Percentiles rank a stretch among this genome's conserved stretches.
Conservation (phyloP, 179 eudicot genomes). For the Spergularia azorica region DNA sequence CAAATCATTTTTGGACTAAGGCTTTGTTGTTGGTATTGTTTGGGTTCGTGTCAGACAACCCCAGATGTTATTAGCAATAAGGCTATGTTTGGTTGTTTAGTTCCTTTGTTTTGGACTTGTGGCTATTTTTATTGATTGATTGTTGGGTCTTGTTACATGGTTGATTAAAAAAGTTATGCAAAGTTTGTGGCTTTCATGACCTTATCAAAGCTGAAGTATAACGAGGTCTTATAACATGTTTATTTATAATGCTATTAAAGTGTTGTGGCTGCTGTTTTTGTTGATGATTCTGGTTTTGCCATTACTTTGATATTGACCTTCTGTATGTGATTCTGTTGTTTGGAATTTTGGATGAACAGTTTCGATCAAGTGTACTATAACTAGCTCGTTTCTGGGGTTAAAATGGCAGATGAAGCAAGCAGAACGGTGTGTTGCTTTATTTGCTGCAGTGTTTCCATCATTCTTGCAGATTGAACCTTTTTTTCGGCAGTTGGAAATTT, state of each 20-base stretch:
- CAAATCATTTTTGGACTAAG: too few relatives aligned
- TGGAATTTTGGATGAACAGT: neutral
- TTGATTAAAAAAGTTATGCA: neutral
- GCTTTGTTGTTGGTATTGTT: too few relatives aligned
- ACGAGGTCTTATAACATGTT: neutral
- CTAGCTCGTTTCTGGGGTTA: neutral
- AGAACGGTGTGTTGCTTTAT: conserved; percentile 42
- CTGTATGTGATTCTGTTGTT: neutral
- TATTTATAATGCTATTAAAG: neutral
- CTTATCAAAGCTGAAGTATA: neutral
- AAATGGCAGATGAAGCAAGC: conserved; percentile 77
- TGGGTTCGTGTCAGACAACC: too few relatives aligned
- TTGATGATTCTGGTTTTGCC: neutral
- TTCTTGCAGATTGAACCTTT: neutral
- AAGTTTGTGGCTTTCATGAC: neutral
- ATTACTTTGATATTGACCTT: neutral
- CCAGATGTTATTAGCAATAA: too few relatives aligned
- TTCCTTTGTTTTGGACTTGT: too few relatives aligned
- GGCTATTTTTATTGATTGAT: neutral
- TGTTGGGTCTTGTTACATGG: neutral
- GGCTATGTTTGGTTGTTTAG: too few relatives aligned
- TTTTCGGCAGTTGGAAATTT: neutral
- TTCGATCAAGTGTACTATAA: neutral
- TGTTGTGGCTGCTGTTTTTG: neutral
- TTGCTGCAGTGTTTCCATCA: neutral